Evolutionary conservation across 169 alveolate species (phyloP).

Genomic region (Fabrea salina): DNA sequence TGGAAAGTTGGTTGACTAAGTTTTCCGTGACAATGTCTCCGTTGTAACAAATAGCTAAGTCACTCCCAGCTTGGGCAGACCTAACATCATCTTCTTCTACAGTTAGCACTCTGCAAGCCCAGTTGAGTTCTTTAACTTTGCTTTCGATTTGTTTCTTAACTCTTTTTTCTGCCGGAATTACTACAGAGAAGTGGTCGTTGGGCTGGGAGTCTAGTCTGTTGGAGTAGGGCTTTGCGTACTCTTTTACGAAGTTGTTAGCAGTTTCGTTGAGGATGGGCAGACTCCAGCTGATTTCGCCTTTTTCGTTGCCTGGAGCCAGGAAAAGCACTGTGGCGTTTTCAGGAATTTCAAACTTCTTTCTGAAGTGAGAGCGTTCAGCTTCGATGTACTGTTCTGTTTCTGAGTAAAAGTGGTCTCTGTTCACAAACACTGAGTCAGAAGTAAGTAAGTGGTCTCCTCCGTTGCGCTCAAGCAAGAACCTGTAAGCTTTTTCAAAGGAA

Average conservation of each 20-base stretch:
- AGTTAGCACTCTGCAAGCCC: neutral
- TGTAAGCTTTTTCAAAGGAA: neutral
- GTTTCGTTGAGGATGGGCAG: constrained; percentile 3
- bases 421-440: neutral
- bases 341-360: constrained; percentile 2
- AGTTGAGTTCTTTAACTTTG: neutral
- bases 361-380: constrained; percentile 5
- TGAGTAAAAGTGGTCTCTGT: constrained; percentile 21
- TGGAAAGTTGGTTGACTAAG: constrained; percentile 22
- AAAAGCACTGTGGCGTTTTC: constrained; percentile 17
- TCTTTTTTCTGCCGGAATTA: neutral
- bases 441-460: constrained; percentile 30
- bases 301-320: constrained; percentile 14
- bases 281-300: constrained; percentile 4
- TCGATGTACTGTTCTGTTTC: constrained; percentile 26
- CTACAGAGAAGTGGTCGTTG: neutral
- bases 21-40: constrained; percentile 15
- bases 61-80: constrained; percentile 20
- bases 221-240: neutral
- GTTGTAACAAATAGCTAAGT: constrained; percentile 3
- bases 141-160: neutral
- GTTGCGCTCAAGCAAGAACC: neutral
- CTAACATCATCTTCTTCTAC: neutral
- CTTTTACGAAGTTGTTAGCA: neutral
- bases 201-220: neutral